Percentiles rank a stretch among this genome's conserved stretches.
These are phyloP conservation scores for Blastomyces parvus DNA, from an alignment of 2,329 filamentous ascomycete species.

Conservation along the genomic window DNA sequence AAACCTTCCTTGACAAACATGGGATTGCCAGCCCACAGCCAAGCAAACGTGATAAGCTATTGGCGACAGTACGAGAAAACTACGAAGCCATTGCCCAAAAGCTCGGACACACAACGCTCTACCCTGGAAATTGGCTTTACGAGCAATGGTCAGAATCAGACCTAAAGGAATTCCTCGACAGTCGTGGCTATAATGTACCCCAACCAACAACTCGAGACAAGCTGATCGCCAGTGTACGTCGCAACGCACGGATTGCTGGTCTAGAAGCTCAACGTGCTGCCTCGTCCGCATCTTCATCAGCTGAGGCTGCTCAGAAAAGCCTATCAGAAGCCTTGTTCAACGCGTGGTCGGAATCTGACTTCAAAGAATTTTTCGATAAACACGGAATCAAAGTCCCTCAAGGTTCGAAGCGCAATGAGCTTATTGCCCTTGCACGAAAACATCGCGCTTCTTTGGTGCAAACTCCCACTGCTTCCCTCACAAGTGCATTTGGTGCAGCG, in stretches of 20 bases:
- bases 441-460: slow-evolving; percentile 56
- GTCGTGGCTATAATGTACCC: slow-evolving; percentile 73
- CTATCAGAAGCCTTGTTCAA: slow-evolving; percentile 78
- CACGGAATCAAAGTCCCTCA: slow-evolving; percentile 84
- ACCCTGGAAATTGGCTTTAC: slow-evolving; percentile 94
- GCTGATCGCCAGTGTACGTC: slow-evolving; percentile 78
- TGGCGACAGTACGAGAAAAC: slow-evolving; percentile 67
- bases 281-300: slow-evolving; percentile 53
- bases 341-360: slow-evolving; percentile 76
- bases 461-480: slow-evolving; percentile 28
- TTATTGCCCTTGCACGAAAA: slow-evolving; percentile 82
- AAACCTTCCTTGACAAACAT: slow-evolving; percentile 84
- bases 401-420: slow-evolving; percentile 80
- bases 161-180: slow-evolving; percentile 86
- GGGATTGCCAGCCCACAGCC: slow-evolving; percentile 81
- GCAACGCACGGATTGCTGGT: slow-evolving; percentile 74
- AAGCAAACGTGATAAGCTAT: slow-evolving; percentile 69
- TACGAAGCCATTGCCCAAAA: slow-evolving; percentile 72
- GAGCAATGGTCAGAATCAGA: slow-evolving; percentile 86
- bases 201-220: slow-evolving; percentile 79
- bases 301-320: slow-evolving; percentile 60
- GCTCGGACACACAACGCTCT: slow-evolving; percentile 65
- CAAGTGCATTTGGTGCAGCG: slow-evolving; percentile 54
- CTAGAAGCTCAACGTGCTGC: slow-evolving; percentile 55
- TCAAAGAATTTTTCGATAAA: slow-evolving; percentile 91